Percentiles rank a stretch among this genome's conserved stretches.
phyloP scores from a whole-genome alignment of 768 basidiomycete species.

The Bullera alba region DNA sequence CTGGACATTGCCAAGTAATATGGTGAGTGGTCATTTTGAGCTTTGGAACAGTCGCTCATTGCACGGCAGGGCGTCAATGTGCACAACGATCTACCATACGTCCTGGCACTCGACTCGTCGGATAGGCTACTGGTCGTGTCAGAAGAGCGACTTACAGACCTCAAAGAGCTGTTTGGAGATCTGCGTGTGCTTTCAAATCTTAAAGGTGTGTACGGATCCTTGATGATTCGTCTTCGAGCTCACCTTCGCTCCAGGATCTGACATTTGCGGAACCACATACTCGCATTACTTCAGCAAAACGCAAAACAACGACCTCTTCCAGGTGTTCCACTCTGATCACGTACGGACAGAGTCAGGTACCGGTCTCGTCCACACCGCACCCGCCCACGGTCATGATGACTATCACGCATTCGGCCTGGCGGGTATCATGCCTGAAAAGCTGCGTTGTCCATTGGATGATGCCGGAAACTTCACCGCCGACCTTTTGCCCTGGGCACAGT shows the following conservation, averaged over 20 bases:
- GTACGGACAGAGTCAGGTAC: slow-evolving; percentile 86
- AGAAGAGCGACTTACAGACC: slow-evolving; percentile 40
- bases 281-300: slow-evolving; percentile 60
- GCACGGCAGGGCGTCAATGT: slow-evolving; percentile 79
- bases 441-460: slow-evolving; percentile 75
- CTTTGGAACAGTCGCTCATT: not conserved
- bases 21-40: slow-evolving; percentile 53
- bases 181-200: slow-evolving; percentile 37
- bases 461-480: slow-evolving; percentile 63
- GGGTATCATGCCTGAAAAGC: slow-evolving; percentile 43
- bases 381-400: slow-evolving; percentile 90
- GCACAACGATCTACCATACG: slow-evolving; percentile 66
- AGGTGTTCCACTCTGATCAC: slow-evolving; percentile 62
- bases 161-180: slow-evolving; percentile 42
- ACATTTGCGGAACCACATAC: slow-evolving; percentile 60
- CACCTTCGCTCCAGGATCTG: slow-evolving; percentile 48
- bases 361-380: slow-evolving; percentile 90
- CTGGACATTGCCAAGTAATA: slow-evolving; percentile 93
- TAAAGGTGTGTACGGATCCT: slow-evolving; percentile 30
- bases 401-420: slow-evolving; percentile 58
- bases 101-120: too few relatives aligned
- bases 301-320: too few relatives aligned
- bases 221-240: not conserved
- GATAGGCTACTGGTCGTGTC: slow-evolving; percentile 46
- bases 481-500: slow-evolving; percentile 58